Evolutionary conservation across 352 stramenopile genomes (phyloP), one percentile per base, ranked within the genome.

Genomic region (Elongisporangium undulatum): DNA sequence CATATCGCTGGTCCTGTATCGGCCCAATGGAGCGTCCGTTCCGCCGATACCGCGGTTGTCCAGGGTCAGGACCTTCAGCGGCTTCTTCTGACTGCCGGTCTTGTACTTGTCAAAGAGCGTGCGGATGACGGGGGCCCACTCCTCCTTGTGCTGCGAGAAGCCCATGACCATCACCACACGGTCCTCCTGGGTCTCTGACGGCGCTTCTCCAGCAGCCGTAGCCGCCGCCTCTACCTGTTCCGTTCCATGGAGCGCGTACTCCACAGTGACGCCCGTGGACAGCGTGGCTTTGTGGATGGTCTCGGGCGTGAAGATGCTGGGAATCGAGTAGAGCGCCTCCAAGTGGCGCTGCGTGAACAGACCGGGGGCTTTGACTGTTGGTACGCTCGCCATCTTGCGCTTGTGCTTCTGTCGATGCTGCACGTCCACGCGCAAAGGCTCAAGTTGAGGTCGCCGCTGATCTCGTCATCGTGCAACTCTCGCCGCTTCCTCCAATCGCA

Each of bases 1-100:
- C 75, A 85, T 85, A 12, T 64, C 54, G 55, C 66, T 80, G 6
- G 71, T 85, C 23, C 65, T 80, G 49, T 85, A 85, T n/a, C 70
- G 61, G 2, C 63, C 56, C 3, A 58, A 61, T 5, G 75, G 75
- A 22, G 59, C 62, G 39, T 77, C 71, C 9, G 61, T 79, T 20
- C 71, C 70, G n/a, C 75, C 75, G 6, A 62, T 65, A 10, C 75
- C 75, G 50, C 73, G 75, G 48, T 85, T 85, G 63, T 85, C 75
- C 19, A 82, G 67, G 7, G 70, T 77, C 17, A 82, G 66, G 15
- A 85, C 56, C 34, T 66, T 41, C 16, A 79, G 71, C 17, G 54
- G 58, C 48, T 64, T 69, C 45, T 49, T 29, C 6, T 61, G 66
- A 10, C 16, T 54, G n/a, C 66, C 29, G 17, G 34, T 26, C 23